Conservation (phyloP, 257 asterid species). For the Catharanthus roseus region DNA sequence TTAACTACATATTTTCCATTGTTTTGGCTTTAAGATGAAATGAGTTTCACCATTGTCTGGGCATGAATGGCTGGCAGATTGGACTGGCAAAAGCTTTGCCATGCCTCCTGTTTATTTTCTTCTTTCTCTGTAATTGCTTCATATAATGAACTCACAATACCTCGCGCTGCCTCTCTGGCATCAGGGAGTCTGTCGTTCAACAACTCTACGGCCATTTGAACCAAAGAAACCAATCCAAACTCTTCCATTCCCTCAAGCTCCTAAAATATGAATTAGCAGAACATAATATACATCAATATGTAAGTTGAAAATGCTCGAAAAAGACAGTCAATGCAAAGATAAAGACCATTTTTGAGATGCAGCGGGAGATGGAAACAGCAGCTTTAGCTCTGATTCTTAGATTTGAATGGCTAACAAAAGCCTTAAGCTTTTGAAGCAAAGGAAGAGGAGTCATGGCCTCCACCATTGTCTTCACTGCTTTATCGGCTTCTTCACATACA, state of each 20-base stretch:
- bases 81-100: constrained; percentile 87
- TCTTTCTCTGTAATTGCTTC: constrained; percentile 47
- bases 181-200: constrained; percentile 83
- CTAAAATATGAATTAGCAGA: constrained; percentile 27
- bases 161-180: constrained; percentile 89
- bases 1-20: constrained; percentile 5
- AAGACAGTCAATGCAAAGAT: neutral
- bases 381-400: constrained; percentile 81
- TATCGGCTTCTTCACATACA: constrained; percentile 96
- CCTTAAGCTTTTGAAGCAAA: constrained; percentile 56
- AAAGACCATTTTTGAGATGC: constrained; percentile 74
- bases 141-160: constrained; percentile 40
- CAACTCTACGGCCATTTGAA: constrained; percentile 50
- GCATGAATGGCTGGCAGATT: constrained; percentile 75
- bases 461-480: constrained; percentile 55
- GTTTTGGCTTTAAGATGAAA: constrained; percentile 31
- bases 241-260: constrained; percentile 66
- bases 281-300: neutral
- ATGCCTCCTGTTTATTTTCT: constrained; percentile 58
- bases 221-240: constrained; percentile 46
- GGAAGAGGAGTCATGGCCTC: constrained; percentile 64
- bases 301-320: no score
- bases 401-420: constrained; percentile 59
- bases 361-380: constrained; percentile 57
- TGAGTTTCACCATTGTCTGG: constrained; percentile 66